Percentiles rank a stretch among this genome's conserved stretches.
Evolutionary conservation across 371 early-diverging fungal genomes (phyloP).

Genomic region (Mucor irregularis): DNA sequence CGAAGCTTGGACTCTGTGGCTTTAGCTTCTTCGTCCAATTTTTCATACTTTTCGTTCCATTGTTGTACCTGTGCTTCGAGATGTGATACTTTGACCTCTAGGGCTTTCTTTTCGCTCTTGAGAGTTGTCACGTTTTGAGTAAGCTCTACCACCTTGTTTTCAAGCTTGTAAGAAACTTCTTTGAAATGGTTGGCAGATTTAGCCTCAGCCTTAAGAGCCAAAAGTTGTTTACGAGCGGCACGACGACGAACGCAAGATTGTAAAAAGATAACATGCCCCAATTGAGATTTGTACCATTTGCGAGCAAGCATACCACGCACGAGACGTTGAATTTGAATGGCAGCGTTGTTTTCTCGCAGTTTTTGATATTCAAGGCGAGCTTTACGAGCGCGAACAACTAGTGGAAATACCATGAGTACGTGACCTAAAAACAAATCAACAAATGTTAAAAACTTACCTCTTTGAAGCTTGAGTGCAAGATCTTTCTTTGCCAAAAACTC

Average conservation of each 20-base stretch:
- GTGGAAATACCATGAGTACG: no score
- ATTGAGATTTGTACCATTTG: constrained; percentile 49
- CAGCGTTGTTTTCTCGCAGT: constrained; percentile 62
- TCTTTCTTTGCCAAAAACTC: constrained; percentile 40
- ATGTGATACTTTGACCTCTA: constrained; percentile 48
- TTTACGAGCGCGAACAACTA: constrained; percentile 51
- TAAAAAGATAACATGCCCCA: constrained; percentile 64
- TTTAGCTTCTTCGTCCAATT: constrained; percentile 45
- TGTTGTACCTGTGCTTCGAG: constrained; percentile 63
- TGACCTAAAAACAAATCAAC: no score
- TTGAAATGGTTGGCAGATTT: constrained; percentile 89
- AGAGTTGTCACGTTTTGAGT: constrained; percentile 76
- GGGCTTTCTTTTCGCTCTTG: constrained; percentile 64
- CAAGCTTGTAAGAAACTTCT: constrained; percentile 88
- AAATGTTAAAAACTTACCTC: constrained; percentile 22
- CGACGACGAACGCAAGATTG: constrained; percentile 86
- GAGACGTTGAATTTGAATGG: constrained; percentile 71
- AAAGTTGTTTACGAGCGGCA: constrained; percentile 64
- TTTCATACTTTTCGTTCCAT: constrained; percentile 73
- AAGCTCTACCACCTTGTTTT: constrained; percentile 93
- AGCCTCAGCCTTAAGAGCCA: constrained; percentile 75
- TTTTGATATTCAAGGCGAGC: constrained; percentile 48
- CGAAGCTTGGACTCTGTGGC: constrained; percentile 42
- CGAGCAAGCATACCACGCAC: constrained; percentile 68
- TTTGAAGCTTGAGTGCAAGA: constrained; percentile 38